Conservation (phyloP, 129 eudicot species). For the Artemisia annua region DNA sequence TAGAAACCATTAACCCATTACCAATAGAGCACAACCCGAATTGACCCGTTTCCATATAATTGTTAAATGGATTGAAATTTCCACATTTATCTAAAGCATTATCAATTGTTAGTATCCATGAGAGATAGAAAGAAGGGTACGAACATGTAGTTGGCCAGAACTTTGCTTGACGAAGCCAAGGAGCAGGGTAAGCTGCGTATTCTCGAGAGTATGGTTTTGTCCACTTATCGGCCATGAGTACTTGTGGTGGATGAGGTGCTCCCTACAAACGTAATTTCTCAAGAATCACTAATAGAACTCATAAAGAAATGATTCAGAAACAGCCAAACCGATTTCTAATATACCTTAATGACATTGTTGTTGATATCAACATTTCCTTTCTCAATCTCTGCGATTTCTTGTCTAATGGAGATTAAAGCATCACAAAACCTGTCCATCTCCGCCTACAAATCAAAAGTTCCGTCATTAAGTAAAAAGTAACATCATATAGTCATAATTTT, state of each 20-base stretch:
- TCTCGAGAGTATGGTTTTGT: constrained; percentile 92
- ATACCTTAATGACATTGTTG: constrained; percentile 94
- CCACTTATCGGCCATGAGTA: constrained; percentile 96
- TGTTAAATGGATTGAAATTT: not conserved
- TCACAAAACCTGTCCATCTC: constrained; percentile 97
- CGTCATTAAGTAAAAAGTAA: constrained; percentile 1
- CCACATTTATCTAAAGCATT: not conserved
- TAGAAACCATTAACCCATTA: too few species aligned
- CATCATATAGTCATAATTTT: not conserved
- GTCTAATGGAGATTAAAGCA: constrained; percentile 86
- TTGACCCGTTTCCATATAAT: too few species aligned
- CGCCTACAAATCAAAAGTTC: constrained; percentile 46
- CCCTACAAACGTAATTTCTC: constrained; percentile 51
- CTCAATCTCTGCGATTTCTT: constrained; percentile 88
- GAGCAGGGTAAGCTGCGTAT: constrained; percentile 93
- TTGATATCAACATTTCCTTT: constrained; percentile 76
- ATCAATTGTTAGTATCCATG: not conserved
- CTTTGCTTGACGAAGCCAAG: constrained; percentile 88
- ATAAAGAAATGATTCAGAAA: constrained; percentile 2
- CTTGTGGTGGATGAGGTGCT: constrained; percentile 92
- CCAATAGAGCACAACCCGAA: too few species aligned
- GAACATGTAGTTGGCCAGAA: constrained; percentile 98
- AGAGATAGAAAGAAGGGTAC: constrained; percentile 9
- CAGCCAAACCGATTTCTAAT: not conserved
- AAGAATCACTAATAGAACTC: not conserved